Evolutionary conservation across 805 yeast species (phyloP).

Genomic region (Wickerhamomyces ciferrii): DNA sequence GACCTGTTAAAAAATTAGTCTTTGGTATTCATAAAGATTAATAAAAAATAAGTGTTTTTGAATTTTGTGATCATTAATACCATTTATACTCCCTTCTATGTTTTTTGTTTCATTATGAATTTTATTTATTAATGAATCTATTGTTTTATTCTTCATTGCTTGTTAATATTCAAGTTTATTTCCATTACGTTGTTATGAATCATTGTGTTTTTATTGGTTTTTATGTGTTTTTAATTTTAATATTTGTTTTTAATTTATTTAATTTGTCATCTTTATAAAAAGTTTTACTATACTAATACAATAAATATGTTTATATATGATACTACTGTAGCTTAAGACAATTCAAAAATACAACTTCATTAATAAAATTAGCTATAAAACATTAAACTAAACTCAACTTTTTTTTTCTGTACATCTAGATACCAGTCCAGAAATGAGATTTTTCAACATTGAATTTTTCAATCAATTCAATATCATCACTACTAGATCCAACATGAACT

Average conservation of each 20-base stretch:
- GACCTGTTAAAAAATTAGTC: slow-evolving; percentile 18
- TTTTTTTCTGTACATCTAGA: slow-evolving; percentile 3
- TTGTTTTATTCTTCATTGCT: neutral
- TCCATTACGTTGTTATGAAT: neutral
- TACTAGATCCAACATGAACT: slow-evolving; percentile 39
- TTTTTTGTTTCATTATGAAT: no score
- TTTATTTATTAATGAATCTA: no score
- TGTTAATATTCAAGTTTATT: neutral
- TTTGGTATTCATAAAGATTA: slow-evolving; percentile 19
- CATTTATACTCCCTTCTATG: neutral
- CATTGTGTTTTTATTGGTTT: neutral
- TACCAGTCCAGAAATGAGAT: slow-evolving; percentile 20
- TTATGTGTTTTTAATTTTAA: neutral
- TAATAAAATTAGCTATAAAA: neutral
- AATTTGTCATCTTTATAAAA: no score
- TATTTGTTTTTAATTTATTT: no score
- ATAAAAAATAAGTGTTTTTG: neutral
- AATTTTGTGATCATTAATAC: neutral
- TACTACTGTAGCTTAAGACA: no score
- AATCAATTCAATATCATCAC: slow-evolving; percentile 21
- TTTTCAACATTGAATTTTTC: slow-evolving; percentile 17
- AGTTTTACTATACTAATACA: no score
- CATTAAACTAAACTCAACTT: no score
- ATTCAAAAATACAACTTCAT: no score
- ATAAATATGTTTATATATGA: no score